A percentile compares a stretch with the other conserved stretches of the same genome.
Evolutionary conservation across 2,329 filamentous ascomycete genomes (phyloP).

Genomic region (Fusarium penzigii): DNA sequence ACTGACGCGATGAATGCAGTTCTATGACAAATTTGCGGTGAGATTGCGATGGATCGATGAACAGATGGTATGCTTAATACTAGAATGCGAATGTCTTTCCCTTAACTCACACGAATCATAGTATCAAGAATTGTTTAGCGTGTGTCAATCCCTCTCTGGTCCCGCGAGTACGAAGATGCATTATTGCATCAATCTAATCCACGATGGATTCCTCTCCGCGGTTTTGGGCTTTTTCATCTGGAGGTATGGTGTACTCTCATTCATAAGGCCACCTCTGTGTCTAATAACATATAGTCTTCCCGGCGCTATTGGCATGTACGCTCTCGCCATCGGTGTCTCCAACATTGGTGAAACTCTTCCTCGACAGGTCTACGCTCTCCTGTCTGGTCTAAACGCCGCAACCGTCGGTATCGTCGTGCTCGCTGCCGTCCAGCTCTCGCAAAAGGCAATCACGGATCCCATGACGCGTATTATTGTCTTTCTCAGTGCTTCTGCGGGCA

Average conservation of each 20-base stretch:
- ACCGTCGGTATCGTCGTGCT: constrained; percentile 73
- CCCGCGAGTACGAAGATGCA: constrained; percentile 72
- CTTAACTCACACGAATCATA: constrained; percentile 28
- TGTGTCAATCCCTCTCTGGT: constrained; percentile 67
- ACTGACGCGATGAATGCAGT: constrained; percentile 1
- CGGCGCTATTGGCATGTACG: constrained; percentile 70
- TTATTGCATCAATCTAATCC: constrained; percentile 67
- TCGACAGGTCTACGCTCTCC: constrained; percentile 63
- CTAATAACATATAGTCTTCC: constrained; percentile 51
- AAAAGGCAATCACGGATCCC: constrained; percentile 67
- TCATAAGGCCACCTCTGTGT: constrained; percentile 11
- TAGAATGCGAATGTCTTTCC: too few species aligned
- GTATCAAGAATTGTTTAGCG: constrained; percentile 73
- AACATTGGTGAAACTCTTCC: constrained; percentile 61
- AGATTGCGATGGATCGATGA: constrained; percentile 68
- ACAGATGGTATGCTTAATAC: constrained; percentile 50
- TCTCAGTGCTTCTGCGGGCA: constrained; percentile 60
- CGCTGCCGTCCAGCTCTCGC: constrained; percentile 66
- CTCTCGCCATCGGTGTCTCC: constrained; percentile 64
- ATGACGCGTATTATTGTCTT: constrained; percentile 66
- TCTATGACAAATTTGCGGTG: constrained; percentile 54
- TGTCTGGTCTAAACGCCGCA: constrained; percentile 71
- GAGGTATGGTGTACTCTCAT: constrained; percentile 46
- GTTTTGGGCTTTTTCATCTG: constrained; percentile 63
- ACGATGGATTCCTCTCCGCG: constrained; percentile 59